phyloP scores from a whole-genome alignment of 495 filamentous ascomycete genomes.

The Aspergillus homomorphus region DNA sequence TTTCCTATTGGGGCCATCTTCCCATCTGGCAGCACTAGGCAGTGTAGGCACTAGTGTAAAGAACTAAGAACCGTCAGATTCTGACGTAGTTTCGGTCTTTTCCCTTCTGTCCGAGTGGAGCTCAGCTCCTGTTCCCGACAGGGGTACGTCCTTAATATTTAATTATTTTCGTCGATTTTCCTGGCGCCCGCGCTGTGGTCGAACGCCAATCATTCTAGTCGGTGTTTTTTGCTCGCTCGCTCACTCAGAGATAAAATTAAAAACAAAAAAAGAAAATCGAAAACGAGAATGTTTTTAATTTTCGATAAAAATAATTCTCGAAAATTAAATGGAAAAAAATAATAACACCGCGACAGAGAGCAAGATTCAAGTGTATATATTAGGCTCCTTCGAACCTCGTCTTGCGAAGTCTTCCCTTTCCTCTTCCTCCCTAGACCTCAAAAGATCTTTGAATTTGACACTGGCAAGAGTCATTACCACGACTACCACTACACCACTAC shows the following conservation, averaged over 20 bases:
- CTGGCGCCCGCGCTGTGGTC: neutral
- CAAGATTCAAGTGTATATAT: slow-evolving; percentile 13
- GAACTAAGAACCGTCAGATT: slow-evolving; percentile 15
- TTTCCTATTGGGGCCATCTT: slow-evolving; percentile 33
- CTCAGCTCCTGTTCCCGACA: slow-evolving; percentile 39
- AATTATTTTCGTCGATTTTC: slow-evolving; percentile 9
- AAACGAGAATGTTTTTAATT: neutral
- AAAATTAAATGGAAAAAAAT: slow-evolving; percentile 8
- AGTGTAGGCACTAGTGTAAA: slow-evolving; percentile 15
- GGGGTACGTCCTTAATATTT: slow-evolving; percentile 21
- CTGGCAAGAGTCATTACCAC: neutral
- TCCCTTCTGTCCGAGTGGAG: slow-evolving; percentile 23
- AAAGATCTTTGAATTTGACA: neutral
- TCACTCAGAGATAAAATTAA: slow-evolving; percentile 3
- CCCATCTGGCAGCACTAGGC: slow-evolving; percentile 19
- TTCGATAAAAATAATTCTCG: neutral
- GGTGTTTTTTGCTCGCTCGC: slow-evolving; percentile 8
- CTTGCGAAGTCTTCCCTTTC: slow-evolving; percentile 14
- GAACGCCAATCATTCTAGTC: slow-evolving; percentile 10
- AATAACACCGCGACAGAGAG: slow-evolving; percentile 10
- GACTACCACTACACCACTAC: slow-evolving; percentile 3
- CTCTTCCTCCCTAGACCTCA: slow-evolving; percentile 10
- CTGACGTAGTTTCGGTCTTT: slow-evolving; percentile 24
- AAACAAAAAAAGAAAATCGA: slow-evolving; percentile 4
- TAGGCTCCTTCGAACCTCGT: slow-evolving; percentile 12